Evolutionary conservation across 1,284 basidiomycete genomes (phyloP), one percentile per base, ranked within the genome.

Genomic region (Lentinula novae-zelandiae): DNA sequence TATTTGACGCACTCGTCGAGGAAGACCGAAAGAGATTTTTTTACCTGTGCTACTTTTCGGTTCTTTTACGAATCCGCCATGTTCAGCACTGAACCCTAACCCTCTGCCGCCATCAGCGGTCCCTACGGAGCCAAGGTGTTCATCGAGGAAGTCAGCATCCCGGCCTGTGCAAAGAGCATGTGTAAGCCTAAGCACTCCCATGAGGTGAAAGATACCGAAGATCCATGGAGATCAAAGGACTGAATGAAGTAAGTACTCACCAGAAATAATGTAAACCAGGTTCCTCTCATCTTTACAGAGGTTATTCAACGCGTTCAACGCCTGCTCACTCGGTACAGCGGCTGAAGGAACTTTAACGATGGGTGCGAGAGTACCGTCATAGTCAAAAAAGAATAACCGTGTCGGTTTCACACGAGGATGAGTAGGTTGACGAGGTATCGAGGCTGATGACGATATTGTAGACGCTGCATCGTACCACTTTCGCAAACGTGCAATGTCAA

Each of bases 321-420:
- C 89, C 27, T 84, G 80, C 13, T 82, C 74, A 0, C 93, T 90
- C 0, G 96, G 96, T 7, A 91, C 77, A 1, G 97, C 96, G 77
- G 90, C 90, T 51, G 89, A 88, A 0, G 97, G 96, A 12, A 88
- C 86, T 77, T 95, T 97, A 72, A 99, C 96, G 71, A 99, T 98
- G 0, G 96, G 96, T 0, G 96, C 91, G 62, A 99, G 84, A 0
- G 97, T 99, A 8, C 96, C 90, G 72, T 98, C 96, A 72, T 99
- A 99, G 75, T 99, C 97, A 69, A 99, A 96, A 72, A 98, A 81
- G 73, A 99, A 87, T 62, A 98, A 75, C 57, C 97, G 81, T 80
- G 96, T 96, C 73, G 83, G 82, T 36, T 46, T 56, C 5, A 33
- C 33, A 10, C 42, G 40, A 15, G 54, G 54, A 5, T n/a, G 22